Conservation (phyloP, 768 basidiomycete species). For the Trametes sanguinea region DNA sequence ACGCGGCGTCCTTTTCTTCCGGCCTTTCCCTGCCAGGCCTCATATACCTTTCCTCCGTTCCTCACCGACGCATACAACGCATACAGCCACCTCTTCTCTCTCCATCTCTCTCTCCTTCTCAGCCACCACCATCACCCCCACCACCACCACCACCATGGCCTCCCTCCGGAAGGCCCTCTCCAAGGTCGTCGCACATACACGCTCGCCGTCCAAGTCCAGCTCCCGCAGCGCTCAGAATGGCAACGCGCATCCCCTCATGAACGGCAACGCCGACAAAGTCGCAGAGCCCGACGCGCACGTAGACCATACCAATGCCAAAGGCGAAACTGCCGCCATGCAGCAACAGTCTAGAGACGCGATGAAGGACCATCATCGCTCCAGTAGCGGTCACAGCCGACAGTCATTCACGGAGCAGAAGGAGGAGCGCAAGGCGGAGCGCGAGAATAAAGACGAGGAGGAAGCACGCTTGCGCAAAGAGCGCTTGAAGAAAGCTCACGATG, state of each 20-base stretch:
- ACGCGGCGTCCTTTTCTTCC: constrained; percentile 1
- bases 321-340: constrained; percentile 6
- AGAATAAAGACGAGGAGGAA: constrained; percentile 26
- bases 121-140: no score
- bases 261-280: constrained; percentile 15
- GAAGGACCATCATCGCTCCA: constrained; percentile 13
- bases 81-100: constrained; percentile 4
- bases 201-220: constrained; percentile 15
- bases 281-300: not conserved
- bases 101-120: not conserved
- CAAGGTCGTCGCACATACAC: constrained; percentile 22
- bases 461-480: constrained; percentile 19
- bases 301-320: constrained; percentile 17
- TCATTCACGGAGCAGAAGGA: constrained; percentile 31
- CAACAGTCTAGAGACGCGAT: constrained; percentile 11
- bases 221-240: constrained; percentile 8
- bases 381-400: not conserved
- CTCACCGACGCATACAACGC: not conserved
- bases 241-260: constrained; percentile 16
- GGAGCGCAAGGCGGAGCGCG: constrained; percentile 26
- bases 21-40: constrained; percentile 2
- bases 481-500: constrained; percentile 17
- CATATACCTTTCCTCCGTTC: not conserved
- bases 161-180: constrained; percentile 25
- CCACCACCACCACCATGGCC: constrained; percentile 17